Base-by-base conservation (phyloP, 2,329 filamentous ascomycete genomes). In the Botrytis paeoniae region DNA sequence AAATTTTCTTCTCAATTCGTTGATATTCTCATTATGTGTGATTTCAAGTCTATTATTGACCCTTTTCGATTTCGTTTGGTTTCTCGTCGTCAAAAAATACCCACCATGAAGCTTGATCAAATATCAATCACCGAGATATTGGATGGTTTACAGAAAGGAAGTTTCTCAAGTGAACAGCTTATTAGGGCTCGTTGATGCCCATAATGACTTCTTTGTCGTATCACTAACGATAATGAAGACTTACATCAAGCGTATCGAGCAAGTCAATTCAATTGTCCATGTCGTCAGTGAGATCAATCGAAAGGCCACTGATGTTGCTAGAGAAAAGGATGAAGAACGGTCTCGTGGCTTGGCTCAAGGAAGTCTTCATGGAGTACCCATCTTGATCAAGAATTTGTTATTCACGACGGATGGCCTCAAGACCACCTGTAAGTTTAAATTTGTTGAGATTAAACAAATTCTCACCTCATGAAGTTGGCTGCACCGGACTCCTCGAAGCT, bases 371-470 rank as follows among this genome's bases (percentile, higher is more conserved):
- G 88, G 88, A 4, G 83, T 89, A 4, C 88, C 88, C 0, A 85
- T 89, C 59, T 79, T 89, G 25, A 84, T 89, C 80, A 89, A 89
- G 80, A 86, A 88, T 78, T 87, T 88, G 76, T 89, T 89, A 66
- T 86, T 87, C 88, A 86, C 85, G 86, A 77, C 88, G 86, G 73
- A 87, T 86, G 65, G 3, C 75, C 88, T 89, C 86, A 85, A 87
- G 77, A 89, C 41, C 8, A 75, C 73, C 29, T 83, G 87, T 35
- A 87, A 87, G 20, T 70, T 57, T 35, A 18, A 51, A 29, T 16
- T 39, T 22, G 5, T 51, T 37, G 20, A 6, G 14, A 4, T 39
- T 39, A 8, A 9, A 9, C 20, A 59, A 20, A 29, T 16, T 39
- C 45, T 70, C n/a, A 70, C 14, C 14, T 22, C 14, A 37, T 0